Evolutionary conservation across 2,329 filamentous ascomycete genomes (phyloP), one percentile per base, ranked within the genome.

Genomic region (Ophiobolus disseminans): DNA sequence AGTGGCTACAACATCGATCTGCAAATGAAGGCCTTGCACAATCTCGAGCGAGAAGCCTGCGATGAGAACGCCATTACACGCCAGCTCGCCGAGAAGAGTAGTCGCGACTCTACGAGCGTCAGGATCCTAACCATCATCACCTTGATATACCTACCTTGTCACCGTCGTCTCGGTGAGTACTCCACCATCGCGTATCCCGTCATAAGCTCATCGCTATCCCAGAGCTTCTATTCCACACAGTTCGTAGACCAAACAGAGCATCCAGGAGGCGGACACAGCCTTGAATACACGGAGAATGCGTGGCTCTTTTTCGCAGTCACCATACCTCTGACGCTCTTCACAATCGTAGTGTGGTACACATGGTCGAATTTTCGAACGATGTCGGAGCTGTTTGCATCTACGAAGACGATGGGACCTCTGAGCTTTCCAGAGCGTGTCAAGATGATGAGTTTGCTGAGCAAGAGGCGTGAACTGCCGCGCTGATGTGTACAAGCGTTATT

Each of bases 181-280:
- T 16, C 9, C 19, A 17, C 28, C 22, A n/a, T 9, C 30, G 5
- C 4, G 19, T 21, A 5, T 28, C 5, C 5, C 11, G 13, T 30
- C 3, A 10, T 20, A 28, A 19, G 47, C 23, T n/a, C 9, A 11
- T 8, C n/a, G 2, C n/a, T n/a, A n/a, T n/a, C n/a, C n/a, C n/a
- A 59, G 55, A 63, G 58, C 26, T 63, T 66, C 42, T 65, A 56
- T 32, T 63, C 63, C 0, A 66, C 63, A 1, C 57, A 63, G 22
- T 65, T 66, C 14, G 62, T 66, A 5, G 50, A 50, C 5, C 52
- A 54, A 16, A 53, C 47, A 14, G 53, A 58, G 11, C 3, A 21
- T 4, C 20, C 40, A 1, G 40, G 34, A 8, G 57, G 55, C 5
- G 40, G 28, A 2, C 51, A 31, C 1, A 48, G 28, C 16, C 30